phyloP scores from a whole-genome alignment of 495 filamentous ascomycete species.

The Aspergillus hancockii region DNA sequence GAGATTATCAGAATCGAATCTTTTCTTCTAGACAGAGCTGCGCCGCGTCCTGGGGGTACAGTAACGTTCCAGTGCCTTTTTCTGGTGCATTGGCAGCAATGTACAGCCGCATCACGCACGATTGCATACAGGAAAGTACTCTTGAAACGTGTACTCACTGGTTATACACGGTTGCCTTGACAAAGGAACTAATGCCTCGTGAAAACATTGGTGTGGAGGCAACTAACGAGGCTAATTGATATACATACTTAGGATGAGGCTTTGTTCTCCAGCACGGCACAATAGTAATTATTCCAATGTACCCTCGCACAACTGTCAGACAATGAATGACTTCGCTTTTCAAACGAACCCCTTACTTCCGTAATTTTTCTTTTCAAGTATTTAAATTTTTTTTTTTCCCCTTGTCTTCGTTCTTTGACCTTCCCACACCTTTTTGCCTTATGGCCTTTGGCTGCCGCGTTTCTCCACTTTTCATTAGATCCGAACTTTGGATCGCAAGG shows the following conservation, averaged over 20 bases:
- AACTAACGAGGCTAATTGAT: not conserved
- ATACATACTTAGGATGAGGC: not conserved
- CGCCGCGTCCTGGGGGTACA: not conserved
- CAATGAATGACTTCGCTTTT: not conserved
- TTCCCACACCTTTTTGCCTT: constrained; percentile 4
- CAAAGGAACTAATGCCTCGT: not conserved
- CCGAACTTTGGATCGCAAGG: constrained; percentile 8
- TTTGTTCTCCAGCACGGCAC: not conserved
- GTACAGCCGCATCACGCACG: not conserved
- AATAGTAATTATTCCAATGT: not conserved
- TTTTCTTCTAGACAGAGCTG: not conserved
- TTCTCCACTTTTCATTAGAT: constrained; percentile 22
- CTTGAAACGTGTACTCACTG: not conserved
- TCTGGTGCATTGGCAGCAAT: not conserved
- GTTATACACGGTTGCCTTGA: not conserved
- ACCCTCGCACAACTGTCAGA: not conserved
- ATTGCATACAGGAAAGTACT: not conserved
- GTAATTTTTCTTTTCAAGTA: not conserved
- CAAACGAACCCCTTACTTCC: not conserved
- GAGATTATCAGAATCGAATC: constrained; percentile 8
- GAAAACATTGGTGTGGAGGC: not conserved
- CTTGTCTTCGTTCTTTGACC: not conserved
- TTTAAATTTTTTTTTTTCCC: too few relatives aligned
- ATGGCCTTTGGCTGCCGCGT: constrained; percentile 4
- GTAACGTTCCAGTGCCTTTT: not conserved